A percentile compares a stretch with the other conserved stretches of the same genome.
Conservation (phyloP, 257 asterid species). For the Anisodus acutangulus region DNA sequence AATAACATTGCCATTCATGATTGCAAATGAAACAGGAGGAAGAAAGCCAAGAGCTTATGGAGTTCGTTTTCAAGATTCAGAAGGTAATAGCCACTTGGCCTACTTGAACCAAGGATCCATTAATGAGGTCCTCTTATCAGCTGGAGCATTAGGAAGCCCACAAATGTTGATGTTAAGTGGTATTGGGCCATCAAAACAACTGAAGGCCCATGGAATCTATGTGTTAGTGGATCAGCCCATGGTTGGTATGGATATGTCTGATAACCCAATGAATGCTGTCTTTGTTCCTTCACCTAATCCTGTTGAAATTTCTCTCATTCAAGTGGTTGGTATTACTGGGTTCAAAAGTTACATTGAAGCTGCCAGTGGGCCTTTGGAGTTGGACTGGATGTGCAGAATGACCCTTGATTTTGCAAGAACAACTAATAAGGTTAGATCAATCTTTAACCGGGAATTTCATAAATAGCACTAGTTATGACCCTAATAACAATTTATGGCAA, state of each 20-base stretch:
- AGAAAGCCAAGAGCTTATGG: slow-evolving; percentile 58
- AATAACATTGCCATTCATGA: background rate
- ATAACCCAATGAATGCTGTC: slow-evolving; percentile 74
- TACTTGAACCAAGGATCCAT: slow-evolving; percentile 41
- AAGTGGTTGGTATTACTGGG: slow-evolving; percentile 65
- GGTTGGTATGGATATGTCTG: slow-evolving; percentile 84
- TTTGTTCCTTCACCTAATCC: slow-evolving; percentile 60
- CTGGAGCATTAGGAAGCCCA: slow-evolving; percentile 95
- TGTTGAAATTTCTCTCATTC: slow-evolving; percentile 55
- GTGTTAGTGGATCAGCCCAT: slow-evolving; percentile 48
- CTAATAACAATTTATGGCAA: no score
- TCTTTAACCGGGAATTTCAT: background rate
- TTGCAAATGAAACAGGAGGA: background rate
- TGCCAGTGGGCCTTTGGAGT: slow-evolving; percentile 50
- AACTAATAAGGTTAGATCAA: slow-evolving; percentile 54
- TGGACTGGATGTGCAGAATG: slow-evolving; percentile 43
- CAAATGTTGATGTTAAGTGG: slow-evolving; percentile 79
- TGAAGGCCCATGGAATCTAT: slow-evolving; percentile 35
- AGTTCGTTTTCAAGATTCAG: slow-evolving; percentile 58
- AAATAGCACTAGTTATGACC: no score
- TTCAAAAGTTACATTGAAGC: slow-evolving; percentile 69
- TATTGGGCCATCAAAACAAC: slow-evolving; percentile 44
- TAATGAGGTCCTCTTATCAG: slow-evolving; percentile 64
- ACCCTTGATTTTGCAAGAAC: slow-evolving; percentile 37
- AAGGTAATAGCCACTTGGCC: slow-evolving; percentile 55